Evolutionary conservation across 805 yeast genomes (phyloP), one percentile per base, ranked within the genome.

Genomic region (Suhomyces sp.): DNA sequence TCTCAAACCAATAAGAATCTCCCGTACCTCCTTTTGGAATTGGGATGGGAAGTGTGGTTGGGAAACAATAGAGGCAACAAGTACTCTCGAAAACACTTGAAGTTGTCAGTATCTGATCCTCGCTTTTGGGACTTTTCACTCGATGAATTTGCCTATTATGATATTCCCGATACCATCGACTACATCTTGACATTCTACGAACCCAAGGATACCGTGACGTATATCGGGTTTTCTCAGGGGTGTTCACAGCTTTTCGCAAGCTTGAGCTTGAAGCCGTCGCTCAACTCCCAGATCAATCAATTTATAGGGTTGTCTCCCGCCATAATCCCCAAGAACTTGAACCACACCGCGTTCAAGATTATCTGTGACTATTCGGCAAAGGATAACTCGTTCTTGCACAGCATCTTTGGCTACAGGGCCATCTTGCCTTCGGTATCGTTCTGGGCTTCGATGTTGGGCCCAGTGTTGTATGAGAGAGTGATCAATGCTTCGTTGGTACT

Each of bases 241-340:
- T 57, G 61, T 33, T 50, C 62, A 2, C 64, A 58, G 40, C 36
- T 57, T 15, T 50, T 58, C 39, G 64, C 63, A n/a, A 47, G 58
- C 37, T 44, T 57, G 31, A 55, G 62, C 33, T 44, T 58, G 27
- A 43, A 46, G 12, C 60, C 61, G 2, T 32, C 40, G 3, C 43
- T 56, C 25, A 54, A 57, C 30, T 13, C 40, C 5, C 46, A 46
- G 21, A 32, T 58, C 16, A 44, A 46, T 23, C 33, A 44, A n/a
- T 56, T 58, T 32, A 48, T 58, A 19, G 64, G 58, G 8, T 38
- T 58, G 22, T 56, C 62, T 8, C 64, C 64, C 5, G 62, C 62
- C 2, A 42, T 58, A 2, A 41, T 58, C 5, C 64, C 64, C 7
- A 36, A 41, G 14, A 45, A 51, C 26, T 46, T 56, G 22, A 43